Conservation (phyloP, 257 asterid genomes). For the Solanum dulcamara region DNA sequence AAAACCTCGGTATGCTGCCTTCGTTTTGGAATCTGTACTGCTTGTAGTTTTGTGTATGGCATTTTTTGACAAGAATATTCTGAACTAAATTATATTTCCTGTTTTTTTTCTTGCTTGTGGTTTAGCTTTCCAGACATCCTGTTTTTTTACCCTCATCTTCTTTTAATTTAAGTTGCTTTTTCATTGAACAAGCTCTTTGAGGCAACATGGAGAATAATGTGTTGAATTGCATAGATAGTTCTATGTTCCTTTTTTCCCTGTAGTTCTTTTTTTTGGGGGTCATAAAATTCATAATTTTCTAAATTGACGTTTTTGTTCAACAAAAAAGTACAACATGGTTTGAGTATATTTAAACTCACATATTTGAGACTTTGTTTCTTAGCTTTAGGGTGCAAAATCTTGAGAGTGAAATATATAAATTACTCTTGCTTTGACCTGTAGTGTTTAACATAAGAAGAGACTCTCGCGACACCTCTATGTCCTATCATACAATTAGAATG, state of each 20-base stretch:
- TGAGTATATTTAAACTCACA: not conserved
- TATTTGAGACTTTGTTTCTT: not conserved
- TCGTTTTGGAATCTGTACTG: not conserved
- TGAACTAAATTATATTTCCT: not conserved
- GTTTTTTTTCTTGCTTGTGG: not conserved
- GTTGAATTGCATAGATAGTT: not conserved
- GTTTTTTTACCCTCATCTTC: not conserved
- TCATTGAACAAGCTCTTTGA: not conserved
- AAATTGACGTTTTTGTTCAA: not conserved
- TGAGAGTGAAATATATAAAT: not conserved
- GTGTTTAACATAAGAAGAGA: not conserved
- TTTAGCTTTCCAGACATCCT: not conserved
- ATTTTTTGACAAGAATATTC: not conserved
- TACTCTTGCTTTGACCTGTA: not conserved
- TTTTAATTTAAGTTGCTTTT: not conserved
- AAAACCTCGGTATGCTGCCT: constrained; percentile 50
- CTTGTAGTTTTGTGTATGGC: not conserved
- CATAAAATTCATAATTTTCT: not conserved
- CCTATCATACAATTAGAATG: not conserved
- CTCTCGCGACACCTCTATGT: not conserved
- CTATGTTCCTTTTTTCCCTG: not conserved
- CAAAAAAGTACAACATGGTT: not conserved
- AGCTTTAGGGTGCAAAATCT: not conserved
- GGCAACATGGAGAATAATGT: not conserved
- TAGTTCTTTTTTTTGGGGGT: not conserved